Percentiles rank a stretch among this genome's conserved stretches.
phyloP scores from a whole-genome alignment of 805 yeast species.

The Candida mattraensis region DNA sequence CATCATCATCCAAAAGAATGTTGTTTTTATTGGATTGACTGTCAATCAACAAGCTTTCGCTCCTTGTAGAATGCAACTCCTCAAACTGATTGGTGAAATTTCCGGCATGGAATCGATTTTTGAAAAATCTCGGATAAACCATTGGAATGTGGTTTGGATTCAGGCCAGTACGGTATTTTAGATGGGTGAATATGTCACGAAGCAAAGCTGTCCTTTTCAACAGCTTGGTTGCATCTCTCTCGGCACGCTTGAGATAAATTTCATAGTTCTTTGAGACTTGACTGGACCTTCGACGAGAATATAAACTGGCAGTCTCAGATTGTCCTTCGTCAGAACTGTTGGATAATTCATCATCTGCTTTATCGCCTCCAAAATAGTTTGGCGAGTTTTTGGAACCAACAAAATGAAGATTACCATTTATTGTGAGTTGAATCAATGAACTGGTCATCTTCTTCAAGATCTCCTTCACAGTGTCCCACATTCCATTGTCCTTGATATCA shows the following conservation, averaged over 20 bases:
- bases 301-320: neutral
- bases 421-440: conserved; percentile 60
- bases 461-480: conserved; percentile 46
- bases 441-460: conserved; percentile 52
- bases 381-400: conserved; percentile 31
- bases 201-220: conserved; percentile 18
- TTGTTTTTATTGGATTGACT: conserved; percentile 30
- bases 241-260: conserved; percentile 23
- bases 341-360: conserved; percentile 18
- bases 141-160: conserved; percentile 49
- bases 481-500: conserved; percentile 47
- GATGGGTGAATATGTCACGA: conserved; percentile 14
- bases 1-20: conserved; percentile 50
- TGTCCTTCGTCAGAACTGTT: conserved; percentile 5
- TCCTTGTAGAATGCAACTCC: conserved; percentile 31
- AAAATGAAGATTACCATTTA: conserved; percentile 64
- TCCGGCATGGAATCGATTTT: conserved; percentile 72
- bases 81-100: conserved; percentile 74
- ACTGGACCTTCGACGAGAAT: conserved; percentile 9
- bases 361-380: conserved; percentile 22
- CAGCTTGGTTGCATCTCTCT: conserved; percentile 24
- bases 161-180: conserved; percentile 16
- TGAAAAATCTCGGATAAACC: conserved; percentile 65
- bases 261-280: conserved; percentile 9
- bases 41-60: conserved; percentile 28